Conservation (phyloP, 2,329 filamentous ascomycete genomes). For the Curvularia hawaiiensis region DNA sequence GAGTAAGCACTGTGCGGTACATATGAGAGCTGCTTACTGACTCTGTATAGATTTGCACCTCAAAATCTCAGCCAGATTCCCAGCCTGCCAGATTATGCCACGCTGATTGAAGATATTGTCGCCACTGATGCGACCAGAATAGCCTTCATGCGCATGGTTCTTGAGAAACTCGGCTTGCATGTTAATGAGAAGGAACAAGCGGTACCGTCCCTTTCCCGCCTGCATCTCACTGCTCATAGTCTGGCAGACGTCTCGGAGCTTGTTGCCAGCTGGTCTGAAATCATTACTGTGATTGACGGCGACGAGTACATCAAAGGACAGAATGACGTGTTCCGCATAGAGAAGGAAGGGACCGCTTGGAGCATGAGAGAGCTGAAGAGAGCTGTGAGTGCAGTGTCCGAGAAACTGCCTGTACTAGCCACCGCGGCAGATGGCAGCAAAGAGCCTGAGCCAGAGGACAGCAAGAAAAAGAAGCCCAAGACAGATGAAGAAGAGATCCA, state of each 20-base stretch:
- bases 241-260: conserved; percentile 70
- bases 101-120: conserved; percentile 70
- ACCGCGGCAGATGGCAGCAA: conserved; percentile 33
- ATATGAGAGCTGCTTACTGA: neutral
- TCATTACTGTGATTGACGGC: conserved; percentile 67
- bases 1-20: conserved; percentile 65
- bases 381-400: conserved; percentile 39
- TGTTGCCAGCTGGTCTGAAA: conserved; percentile 68
- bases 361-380: conserved; percentile 40
- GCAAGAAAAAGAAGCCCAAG: conserved; percentile 30
- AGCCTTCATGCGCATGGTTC: conserved; percentile 77
- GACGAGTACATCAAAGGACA: conserved; percentile 78
- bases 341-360: conserved; percentile 63
- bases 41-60: conserved; percentile 72
- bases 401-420: conserved; percentile 31
- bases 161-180: conserved; percentile 81
- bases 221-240: conserved; percentile 78
- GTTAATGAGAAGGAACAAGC: conserved; percentile 71
- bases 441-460: conserved; percentile 20
- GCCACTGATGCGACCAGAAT: conserved; percentile 72
- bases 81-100: conserved; percentile 70
- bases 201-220: conserved; percentile 77
- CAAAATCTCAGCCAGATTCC: conserved; percentile 74
- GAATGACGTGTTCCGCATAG: conserved; percentile 80
- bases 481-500: conserved; percentile 38